These are phyloP conservation scores for Phytophthora cryptogea DNA, from an alignment of 352 stramenopile genomes.

Conservation along the genomic window DNA sequence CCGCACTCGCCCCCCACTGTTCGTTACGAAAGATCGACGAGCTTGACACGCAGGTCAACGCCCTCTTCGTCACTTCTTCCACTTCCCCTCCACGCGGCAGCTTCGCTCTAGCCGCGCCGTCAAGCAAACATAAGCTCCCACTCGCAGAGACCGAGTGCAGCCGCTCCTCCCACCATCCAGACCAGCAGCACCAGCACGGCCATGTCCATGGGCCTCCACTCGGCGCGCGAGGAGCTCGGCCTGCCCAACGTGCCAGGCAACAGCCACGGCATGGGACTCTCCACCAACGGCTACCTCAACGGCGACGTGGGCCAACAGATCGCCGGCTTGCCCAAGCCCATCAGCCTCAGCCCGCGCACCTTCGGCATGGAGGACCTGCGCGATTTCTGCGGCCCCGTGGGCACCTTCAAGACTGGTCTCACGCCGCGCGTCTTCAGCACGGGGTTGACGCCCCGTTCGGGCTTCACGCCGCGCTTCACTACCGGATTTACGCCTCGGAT, in stretches of 20 bases:
- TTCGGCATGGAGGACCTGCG: conserved; percentile 88
- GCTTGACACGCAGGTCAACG: conserved; percentile 19
- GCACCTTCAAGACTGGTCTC: conserved; percentile 83
- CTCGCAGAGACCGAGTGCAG: conserved; percentile 39
- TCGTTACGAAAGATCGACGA: conserved; percentile 21
- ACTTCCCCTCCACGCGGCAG: conserved; percentile 11
- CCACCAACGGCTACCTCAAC: conserved; percentile 39
- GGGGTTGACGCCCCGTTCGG: conserved; percentile 75
- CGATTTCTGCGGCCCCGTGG: conserved; percentile 80
- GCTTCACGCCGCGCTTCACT: conserved; percentile 81
- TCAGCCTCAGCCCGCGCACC: conserved; percentile 75
- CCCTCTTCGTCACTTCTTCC: not conserved
- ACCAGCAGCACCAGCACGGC: conserved; percentile 21
- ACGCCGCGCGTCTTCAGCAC: conserved; percentile 84
- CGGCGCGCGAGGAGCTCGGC: conserved; percentile 69
- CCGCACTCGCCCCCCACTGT: not conserved
- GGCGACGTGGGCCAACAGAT: conserved; percentile 38
- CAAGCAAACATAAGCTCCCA: conserved; percentile 38
- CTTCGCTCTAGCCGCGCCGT: conserved; percentile 8
- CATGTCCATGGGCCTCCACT: conserved; percentile 79
- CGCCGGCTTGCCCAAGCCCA: conserved; percentile 59
- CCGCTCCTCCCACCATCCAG: conserved; percentile 23
- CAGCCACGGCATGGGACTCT: conserved; percentile 42
- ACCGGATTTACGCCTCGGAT: conserved; percentile 82
- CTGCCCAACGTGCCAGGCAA: conserved; percentile 49